Conservation (phyloP, 2,329 filamentous ascomycete species). For the Aspergillus tanneri region DNA sequence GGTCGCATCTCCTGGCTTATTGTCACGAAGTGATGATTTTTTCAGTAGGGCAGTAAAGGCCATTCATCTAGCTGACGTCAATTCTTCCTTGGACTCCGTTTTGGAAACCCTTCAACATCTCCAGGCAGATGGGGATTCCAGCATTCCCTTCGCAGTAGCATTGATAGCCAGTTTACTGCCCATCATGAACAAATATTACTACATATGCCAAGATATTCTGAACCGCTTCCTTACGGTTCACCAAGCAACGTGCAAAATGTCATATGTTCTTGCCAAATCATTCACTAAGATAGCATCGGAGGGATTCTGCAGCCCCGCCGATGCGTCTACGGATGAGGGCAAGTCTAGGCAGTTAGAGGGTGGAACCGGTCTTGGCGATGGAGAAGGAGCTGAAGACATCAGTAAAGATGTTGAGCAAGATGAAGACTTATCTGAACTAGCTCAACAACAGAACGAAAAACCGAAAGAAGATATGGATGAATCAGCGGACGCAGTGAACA, state of each 20-base stretch:
- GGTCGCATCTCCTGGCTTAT: slow-evolving; percentile 62
- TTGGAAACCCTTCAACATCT: slow-evolving; percentile 49
- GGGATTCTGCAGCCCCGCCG: slow-evolving; percentile 87
- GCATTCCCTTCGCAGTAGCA: slow-evolving; percentile 52
- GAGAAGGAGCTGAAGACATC: slow-evolving; percentile 93
- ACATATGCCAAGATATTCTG: slow-evolving; percentile 60
- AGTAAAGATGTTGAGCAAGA: slow-evolving; percentile 95
- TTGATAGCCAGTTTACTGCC: slow-evolving; percentile 65
- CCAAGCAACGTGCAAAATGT: slow-evolving; percentile 68
- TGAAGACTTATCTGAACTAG: slow-evolving; percentile 87
- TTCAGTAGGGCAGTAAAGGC: slow-evolving; percentile 57
- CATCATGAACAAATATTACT: slow-evolving; percentile 70
- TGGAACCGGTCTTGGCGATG: slow-evolving; percentile 91
- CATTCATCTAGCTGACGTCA: slow-evolving; percentile 60
- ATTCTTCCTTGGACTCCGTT: slow-evolving; percentile 44
- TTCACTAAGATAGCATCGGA: slow-evolving; percentile 78
- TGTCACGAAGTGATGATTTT: slow-evolving; percentile 57
- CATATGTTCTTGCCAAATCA: slow-evolving; percentile 70
- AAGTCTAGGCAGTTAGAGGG: slow-evolving; percentile 79
- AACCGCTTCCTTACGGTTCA: slow-evolving; percentile 64
- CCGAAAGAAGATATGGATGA: slow-evolving; percentile 46
- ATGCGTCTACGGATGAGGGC: slow-evolving; percentile 70
- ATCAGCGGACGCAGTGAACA: slow-evolving; percentile 50
- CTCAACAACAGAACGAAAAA: slow-evolving; percentile 69
- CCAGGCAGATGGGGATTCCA: slow-evolving; percentile 42